Percentiles rank a stretch among this genome's conserved stretches.
phyloP scores from a whole-genome alignment of 2,329 filamentous ascomycete genomes.

The Cercospora brassicicola region DNA sequence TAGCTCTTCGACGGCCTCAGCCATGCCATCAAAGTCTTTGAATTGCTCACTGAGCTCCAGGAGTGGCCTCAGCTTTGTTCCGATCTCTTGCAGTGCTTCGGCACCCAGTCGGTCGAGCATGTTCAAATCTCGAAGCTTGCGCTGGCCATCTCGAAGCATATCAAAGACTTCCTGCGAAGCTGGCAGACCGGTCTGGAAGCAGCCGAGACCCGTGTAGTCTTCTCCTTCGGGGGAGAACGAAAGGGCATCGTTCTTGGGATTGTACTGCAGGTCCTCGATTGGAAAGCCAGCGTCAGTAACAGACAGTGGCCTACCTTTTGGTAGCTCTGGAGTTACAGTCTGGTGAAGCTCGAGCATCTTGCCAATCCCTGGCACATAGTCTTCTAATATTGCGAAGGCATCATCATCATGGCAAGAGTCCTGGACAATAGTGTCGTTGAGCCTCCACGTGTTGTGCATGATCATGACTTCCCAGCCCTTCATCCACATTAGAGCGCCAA shows the following conservation, averaged over 20 bases:
- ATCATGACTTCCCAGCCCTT: conserved; percentile 50
- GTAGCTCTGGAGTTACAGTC: not conserved
- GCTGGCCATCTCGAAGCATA: conserved; percentile 49
- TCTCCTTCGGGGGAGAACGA: conserved; percentile 10
- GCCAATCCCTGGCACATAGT: conserved; percentile 11
- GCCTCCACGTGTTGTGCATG: conserved; percentile 45
- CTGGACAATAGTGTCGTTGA: conserved; percentile 21
- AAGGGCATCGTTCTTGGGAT: not conserved
- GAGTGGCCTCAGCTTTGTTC: conserved; percentile 15
- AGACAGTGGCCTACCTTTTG: not conserved
- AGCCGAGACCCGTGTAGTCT: conserved; percentile 17
- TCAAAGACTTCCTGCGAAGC: conserved; percentile 45
- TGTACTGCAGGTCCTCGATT: not conserved
- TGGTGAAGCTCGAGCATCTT: conserved; percentile 1
- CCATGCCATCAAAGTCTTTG: conserved; percentile 6
- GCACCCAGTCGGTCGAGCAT: conserved; percentile 44
- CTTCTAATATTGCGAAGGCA: conserved; percentile 6
- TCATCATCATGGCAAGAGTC: conserved; percentile 8
- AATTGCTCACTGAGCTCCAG: conserved; percentile 17
- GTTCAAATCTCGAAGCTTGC: conserved; percentile 44
- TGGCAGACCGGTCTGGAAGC: conserved; percentile 51
- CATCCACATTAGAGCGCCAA: conserved; percentile 51
- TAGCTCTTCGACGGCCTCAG: conserved; percentile 21
- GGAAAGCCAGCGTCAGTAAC: conserved; percentile 2
- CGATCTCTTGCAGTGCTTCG: conserved; percentile 40